Conservation (phyloP, 805 yeast species). For the Sugiyamaella mastotermitis region DNA sequence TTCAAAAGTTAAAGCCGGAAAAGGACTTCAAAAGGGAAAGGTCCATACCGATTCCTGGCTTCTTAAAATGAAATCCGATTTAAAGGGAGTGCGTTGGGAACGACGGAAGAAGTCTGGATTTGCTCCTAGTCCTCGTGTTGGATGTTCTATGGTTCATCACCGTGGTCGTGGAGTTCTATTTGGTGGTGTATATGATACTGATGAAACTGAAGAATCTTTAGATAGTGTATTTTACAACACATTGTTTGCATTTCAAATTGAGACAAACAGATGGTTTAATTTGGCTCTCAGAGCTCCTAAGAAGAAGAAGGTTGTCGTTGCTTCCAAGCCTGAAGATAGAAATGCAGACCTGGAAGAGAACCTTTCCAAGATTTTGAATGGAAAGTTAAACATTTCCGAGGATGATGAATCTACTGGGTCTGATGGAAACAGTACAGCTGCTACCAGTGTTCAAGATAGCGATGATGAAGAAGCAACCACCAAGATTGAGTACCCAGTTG, state of each 20-base stretch:
- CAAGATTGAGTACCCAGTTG: slow-evolving; percentile 47
- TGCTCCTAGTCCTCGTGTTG: slow-evolving; percentile 91
- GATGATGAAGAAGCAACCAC: slow-evolving; percentile 34
- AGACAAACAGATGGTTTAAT: slow-evolving; percentile 83
- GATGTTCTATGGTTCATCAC: slow-evolving; percentile 83
- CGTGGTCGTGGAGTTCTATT: slow-evolving; percentile 88
- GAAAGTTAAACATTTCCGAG: slow-evolving; percentile 25
- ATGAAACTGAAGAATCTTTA: slow-evolving; percentile 89
- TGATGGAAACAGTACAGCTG: slow-evolving; percentile 18
- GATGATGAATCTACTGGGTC: slow-evolving; percentile 37
- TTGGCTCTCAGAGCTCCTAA: slow-evolving; percentile 57
- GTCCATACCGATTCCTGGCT: slow-evolving; percentile 82
- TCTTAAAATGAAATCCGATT: slow-evolving; percentile 78
- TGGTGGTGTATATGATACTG: slow-evolving; percentile 94
- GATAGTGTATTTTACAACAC: slow-evolving; percentile 81
- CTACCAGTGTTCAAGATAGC: slow-evolving; percentile 27
- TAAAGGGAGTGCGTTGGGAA: slow-evolving; percentile 77
- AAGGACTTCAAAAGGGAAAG: slow-evolving; percentile 87
- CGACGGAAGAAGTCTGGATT: slow-evolving; percentile 83
- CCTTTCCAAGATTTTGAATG: slow-evolving; percentile 42
- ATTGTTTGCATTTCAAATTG: slow-evolving; percentile 74
- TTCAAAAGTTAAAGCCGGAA: slow-evolving; percentile 78
- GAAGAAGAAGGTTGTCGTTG: slow-evolving; percentile 42
- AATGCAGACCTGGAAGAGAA: slow-evolving; percentile 80
- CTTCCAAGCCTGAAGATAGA: slow-evolving; percentile 42